Evolutionary conservation across 2,329 filamentous ascomycete species (phyloP), one percentile per base, ranked within the genome.

Genomic region (Drechslera avenae): DNA sequence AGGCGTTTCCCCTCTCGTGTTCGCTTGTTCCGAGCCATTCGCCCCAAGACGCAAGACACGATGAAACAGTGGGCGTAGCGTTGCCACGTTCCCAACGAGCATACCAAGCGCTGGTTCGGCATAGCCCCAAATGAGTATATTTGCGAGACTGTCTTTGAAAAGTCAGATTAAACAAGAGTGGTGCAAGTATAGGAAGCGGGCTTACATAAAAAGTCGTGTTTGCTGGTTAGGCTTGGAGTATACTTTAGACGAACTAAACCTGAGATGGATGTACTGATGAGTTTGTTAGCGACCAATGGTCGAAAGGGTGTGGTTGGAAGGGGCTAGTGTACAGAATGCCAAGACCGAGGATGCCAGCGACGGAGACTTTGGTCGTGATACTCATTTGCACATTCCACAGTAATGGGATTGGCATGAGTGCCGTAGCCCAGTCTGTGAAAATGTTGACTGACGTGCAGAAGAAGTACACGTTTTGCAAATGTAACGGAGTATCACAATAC

Each of bases 111-210:
- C 70, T n/a, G 68, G 69, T 31, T 73, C 71, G 5, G 69, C 69
- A 40, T 71, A 73, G 3, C 70, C 70, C 72, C 71, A 74, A 34
- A 73, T 67, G 21, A 73, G 57, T 17, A 74, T 62, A 39, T 73
- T 61, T 14, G 64, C 69, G 17, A 74, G 59, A 21, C 61, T 63
- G 40, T 67, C 57, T 62, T 34, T 12, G 30, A 28, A 7, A 5
- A 1, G 5, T 31, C 8, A 17, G 45, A 6, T 28, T 16, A n/a
- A 10, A 17, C n/a, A 30, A 2, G 33, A 17, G 4, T 17, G 21
- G 3, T n/a, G 18, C 3, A 16, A 7, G 9, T 16, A 8, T 1
- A 4, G 9, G 6, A 16, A 2, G 21, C 17, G 13, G 2, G 12
- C 46, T 42, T 59, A 61, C 55, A 67, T 5, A 72, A 58, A 44